Percentiles rank a stretch among this genome's conserved stretches.
Conservation (phyloP, 75 land plant species). For the Sequoiadendron giganteum region DNA sequence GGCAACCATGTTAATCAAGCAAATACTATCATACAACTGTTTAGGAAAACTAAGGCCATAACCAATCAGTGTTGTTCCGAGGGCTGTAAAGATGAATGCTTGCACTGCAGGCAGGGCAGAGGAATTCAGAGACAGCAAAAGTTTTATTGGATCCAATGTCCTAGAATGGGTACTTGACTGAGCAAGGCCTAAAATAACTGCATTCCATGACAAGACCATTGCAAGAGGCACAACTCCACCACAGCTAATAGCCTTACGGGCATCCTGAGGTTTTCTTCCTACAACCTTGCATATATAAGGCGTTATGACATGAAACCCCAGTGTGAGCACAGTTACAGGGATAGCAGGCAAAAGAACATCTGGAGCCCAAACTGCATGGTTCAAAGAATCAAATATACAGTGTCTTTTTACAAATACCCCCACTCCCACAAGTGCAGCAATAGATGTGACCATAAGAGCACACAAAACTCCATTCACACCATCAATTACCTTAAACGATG, state of each 20-base stretch:
- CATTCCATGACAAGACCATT: constrained; percentile 61
- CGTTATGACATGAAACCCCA: too few relatives aligned
- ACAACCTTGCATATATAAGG: too few relatives aligned
- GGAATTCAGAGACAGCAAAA: constrained; percentile 58
- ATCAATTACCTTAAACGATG: neutral
- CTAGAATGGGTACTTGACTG: neutral
- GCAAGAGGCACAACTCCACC: constrained; percentile 33
- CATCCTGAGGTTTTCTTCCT: constrained; percentile 17
- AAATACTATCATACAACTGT: constrained; percentile 31
- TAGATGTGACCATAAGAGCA: constrained; percentile 34
- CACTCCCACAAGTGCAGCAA: constrained; percentile 39
- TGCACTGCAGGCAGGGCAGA: constrained; percentile 62
- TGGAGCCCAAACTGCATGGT: constrained; percentile 17
- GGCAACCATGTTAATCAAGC: constrained; percentile 19
- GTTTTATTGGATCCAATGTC: constrained; percentile 50
- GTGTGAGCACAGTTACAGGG: constrained; percentile 1
- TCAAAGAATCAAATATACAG: constrained; percentile 70
- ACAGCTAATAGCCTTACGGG: constrained; percentile 49
- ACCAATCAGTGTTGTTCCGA: constrained; percentile 66
- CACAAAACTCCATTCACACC: neutral
- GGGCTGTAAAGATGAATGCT: constrained; percentile 66
- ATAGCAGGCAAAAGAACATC: constrained; percentile 52
- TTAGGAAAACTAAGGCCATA: constrained; percentile 44
- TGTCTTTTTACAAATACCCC: constrained; percentile 50
- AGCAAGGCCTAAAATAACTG: constrained; percentile 26